These are phyloP conservation scores for Phytopythium montanum DNA, from an alignment of 352 stramenopile genomes.

Conservation along the genomic window DNA sequence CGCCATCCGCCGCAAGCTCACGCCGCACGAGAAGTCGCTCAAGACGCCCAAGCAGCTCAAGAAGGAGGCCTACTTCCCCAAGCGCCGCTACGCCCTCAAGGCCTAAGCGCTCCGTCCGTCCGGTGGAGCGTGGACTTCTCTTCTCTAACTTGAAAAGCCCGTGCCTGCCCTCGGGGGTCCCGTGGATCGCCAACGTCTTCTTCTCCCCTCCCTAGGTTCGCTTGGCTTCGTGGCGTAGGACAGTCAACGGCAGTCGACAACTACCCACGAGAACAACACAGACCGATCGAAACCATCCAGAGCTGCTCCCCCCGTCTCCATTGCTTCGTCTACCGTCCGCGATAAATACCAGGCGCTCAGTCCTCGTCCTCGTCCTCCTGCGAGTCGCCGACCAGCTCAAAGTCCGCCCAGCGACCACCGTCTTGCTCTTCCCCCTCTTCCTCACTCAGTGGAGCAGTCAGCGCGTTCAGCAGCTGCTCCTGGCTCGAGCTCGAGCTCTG, in stretches of 20 bases:
- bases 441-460: conserved; percentile 10
- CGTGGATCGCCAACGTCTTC: conserved; percentile 1
- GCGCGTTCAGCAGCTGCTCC: conserved; percentile 17
- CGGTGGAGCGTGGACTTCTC: too few species aligned
- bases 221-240: not conserved
- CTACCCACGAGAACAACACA: conserved; percentile 4
- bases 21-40: conserved; percentile 91
- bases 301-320: not conserved
- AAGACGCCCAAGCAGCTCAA: conserved; percentile 95
- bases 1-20: conserved; percentile 96
- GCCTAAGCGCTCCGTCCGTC: conserved; percentile 85
- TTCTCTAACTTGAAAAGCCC: conserved; percentile 12
- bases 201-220: conserved; percentile 7
- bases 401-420: conserved; percentile 13
- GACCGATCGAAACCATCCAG: conserved; percentile 4
- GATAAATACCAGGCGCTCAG: conserved; percentile 10
- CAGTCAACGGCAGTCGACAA: not conserved
- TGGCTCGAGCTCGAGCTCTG: conserved; percentile 31
- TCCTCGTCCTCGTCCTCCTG: conserved; percentile 41
- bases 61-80: conserved; percentile 97
- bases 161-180: not conserved
- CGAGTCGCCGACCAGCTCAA: conserved; percentile 59
- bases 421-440: conserved; percentile 10
- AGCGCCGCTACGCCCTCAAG: conserved; percentile 97
- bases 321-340: not conserved